Conservation (phyloP, 768 basidiomycete species). For the Lyophyllum shimeji region DNA sequence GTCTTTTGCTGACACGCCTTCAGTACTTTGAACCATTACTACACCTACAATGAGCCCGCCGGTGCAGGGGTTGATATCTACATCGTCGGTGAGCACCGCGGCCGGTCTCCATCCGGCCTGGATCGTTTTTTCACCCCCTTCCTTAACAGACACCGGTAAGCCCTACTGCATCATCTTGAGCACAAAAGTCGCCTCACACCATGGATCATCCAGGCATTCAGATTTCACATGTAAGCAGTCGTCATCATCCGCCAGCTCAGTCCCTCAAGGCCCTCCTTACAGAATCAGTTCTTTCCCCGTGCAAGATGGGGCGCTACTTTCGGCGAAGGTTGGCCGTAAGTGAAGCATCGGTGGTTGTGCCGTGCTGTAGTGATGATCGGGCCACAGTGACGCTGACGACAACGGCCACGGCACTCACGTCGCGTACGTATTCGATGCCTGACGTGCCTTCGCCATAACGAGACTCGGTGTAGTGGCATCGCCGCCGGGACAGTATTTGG, state of each 20-base stretch:
- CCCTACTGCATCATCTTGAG: neutral
- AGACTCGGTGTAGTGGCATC: neutral
- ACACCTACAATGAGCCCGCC: conserved; percentile 13
- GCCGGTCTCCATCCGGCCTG: neutral
- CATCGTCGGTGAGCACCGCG: conserved; percentile 36
- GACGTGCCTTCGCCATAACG: neutral
- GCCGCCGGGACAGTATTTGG: neutral
- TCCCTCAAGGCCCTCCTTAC: neutral
- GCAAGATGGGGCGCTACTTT: conserved; percentile 38
- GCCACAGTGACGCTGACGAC: neutral
- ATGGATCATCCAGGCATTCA: conserved; percentile 1
- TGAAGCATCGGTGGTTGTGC: neutral
- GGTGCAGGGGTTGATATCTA: conserved; percentile 30
- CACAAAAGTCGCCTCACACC: neutral
- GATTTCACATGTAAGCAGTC: conserved; percentile 7
- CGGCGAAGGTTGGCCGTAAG: conserved; percentile 20
- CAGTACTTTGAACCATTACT: conserved; percentile 12
- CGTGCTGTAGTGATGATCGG: neutral
- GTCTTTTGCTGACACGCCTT: neutral
- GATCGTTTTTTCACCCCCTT: neutral
- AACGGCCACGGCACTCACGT: neutral
- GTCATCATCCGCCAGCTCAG: too few relatives aligned
- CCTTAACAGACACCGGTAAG: conserved; percentile 24
- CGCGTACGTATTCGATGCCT: neutral
- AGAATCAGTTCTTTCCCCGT: conserved; percentile 40